Evolutionary conservation across 1,284 basidiomycete genomes (phyloP), one percentile per base, ranked within the genome.

Genomic region (Agroathelia rolfsii): DNA sequence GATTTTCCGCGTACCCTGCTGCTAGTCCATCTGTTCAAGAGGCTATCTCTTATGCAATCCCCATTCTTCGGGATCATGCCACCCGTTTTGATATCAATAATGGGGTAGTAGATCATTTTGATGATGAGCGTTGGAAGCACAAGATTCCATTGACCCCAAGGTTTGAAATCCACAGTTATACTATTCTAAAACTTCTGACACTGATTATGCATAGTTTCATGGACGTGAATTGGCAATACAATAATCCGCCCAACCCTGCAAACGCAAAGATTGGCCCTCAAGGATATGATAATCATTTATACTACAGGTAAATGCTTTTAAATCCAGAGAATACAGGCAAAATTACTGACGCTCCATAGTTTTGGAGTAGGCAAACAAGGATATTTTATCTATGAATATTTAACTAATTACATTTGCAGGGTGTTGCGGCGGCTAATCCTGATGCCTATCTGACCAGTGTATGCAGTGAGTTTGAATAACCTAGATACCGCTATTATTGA

Each of bases 241-340:
- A 74, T 44, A 62, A 71, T 48, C 76, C 74, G 10, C 13, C 77
- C 2, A 85, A 86, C 47, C 82, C 82, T 7, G 72, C 74, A 1
- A 59, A 72, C 34, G 79, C 75, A 16, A 65, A 66, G 2, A 64
- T 67, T 21, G 83, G 83, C 1, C 75, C 79, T 11, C 75, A 79
- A 42, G 61, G 55, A n/a, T 86, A 84, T 42, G 82, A 86, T 45
- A 77, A 82, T 36, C 82, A 86, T 52, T 50, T 86, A n/a, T 85
- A 84, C 49, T 83, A 82, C 46, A 66, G 58, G 71, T 76, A 44
- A 46, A 69, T 51, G 9, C 24, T 13, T 24, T 18, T 34, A 6
- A 4, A 8, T 12, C 16, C 16, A 18, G 15, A 19, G 20, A 12
- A 28, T 13, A 9, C 17, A 28, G 30, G 24, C 33, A 48, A 35